Base-by-base conservation (phyloP, 1,284 basidiomycete species). In the Heterobasidion annosum region DNA sequence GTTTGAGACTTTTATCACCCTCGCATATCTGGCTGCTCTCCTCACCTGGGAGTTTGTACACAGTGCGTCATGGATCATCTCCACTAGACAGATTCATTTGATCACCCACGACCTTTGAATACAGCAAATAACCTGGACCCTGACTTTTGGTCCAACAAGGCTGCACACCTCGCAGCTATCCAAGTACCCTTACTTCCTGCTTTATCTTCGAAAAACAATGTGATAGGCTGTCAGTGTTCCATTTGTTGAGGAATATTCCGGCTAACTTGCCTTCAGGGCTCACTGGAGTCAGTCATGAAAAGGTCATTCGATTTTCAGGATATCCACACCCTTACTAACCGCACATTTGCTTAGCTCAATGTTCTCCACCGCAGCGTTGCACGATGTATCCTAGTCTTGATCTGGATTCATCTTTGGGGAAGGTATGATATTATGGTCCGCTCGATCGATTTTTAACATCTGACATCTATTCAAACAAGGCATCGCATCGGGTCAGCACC, bases 281-380 rank as follows among this genome's bases (percentile, higher is more conserved):
- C 37, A 74, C 71, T 2, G 73, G 73, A 12, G 62, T 74, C 37
- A 62, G 67, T 8, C 72, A 74, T 55, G 72, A 75, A 56, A 71
- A 72, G 64, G 66, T 63, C 51, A 8, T 19, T 34, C 34, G 16
- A 7, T 32, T 18, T n/a, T 48, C 37, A 16, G 12, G 35, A 42
- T 19, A 25, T 16, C 10, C 34, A 25, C 25, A 25, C 25, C 25
- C 25, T 25, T 25, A 5, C 25, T 25, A 25, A 25, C 25, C 25
- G 25, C 8, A 16, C 12, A 10, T 9, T 18, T 16, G n/a, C 25
- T 15, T 37, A 64, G 65, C 53, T 67, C 19, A 64, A 66, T 34
- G 46, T 65, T 18, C 57, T 68, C 54, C 67, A 68, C 48, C 62
- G 67, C 5, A 59, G 60, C 15, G 54, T 60, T 3, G 63, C 64